A percentile compares a stretch with the other conserved stretches of the same genome.
phyloP scores from a whole-genome alignment of 768 basidiomycete species.

The Tricholoma hemisulphureum region DNA sequence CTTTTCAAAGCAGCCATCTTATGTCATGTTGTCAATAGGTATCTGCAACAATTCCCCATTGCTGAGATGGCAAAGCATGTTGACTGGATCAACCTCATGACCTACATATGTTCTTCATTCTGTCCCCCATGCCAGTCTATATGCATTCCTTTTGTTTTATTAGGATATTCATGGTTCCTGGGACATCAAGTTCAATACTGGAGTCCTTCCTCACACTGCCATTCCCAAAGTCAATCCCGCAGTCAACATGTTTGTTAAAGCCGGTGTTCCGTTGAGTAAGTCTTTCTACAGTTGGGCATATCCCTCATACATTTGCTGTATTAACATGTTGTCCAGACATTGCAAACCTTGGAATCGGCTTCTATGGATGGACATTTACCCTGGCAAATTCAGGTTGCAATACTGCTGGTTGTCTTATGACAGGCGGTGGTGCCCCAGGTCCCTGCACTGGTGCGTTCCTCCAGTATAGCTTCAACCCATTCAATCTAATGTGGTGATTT shows the following conservation, averaged over 20 bases:
- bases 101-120: conserved; percentile 3
- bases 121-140: background rate
- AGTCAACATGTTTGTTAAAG: conserved; percentile 4
- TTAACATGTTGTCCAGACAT: background rate
- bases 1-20: background rate
- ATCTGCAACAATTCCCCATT: conserved; percentile 10
- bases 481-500: background rate
- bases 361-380: conserved; percentile 16
- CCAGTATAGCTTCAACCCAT: background rate
- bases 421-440: conserved; percentile 7
- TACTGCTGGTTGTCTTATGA: conserved; percentile 14
- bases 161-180: conserved; percentile 20
- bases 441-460: conserved; percentile 3
- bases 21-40: background rate
- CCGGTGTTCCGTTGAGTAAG: background rate
- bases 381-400: conserved; percentile 11
- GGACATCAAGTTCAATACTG: conserved; percentile 12
- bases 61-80: conserved; percentile 9
- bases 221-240: conserved; percentile 19
- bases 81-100: conserved; percentile 22
- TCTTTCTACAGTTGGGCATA: background rate
- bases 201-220: conserved; percentile 18
- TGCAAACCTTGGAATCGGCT: conserved; percentile 18
- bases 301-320: background rate
- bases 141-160: background rate